These are phyloP conservation scores for Hypoxylon fragiforme DNA, from an alignment of 495 filamentous ascomycete genomes.

Conservation along the genomic window DNA sequence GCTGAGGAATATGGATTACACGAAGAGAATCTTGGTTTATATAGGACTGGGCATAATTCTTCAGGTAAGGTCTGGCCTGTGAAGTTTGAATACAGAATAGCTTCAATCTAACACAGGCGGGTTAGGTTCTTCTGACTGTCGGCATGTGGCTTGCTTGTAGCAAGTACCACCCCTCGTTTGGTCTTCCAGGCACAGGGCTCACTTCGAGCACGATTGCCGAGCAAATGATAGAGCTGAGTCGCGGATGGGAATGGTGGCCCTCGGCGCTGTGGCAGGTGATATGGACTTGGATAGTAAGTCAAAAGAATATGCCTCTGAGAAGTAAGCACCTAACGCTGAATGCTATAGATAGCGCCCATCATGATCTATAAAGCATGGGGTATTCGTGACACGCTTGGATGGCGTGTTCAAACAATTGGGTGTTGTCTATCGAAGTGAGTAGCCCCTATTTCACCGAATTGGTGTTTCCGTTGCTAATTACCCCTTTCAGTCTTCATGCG, in stretches of 20 bases:
- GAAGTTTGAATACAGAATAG: too few relatives aligned
- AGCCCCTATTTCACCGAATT: not conserved
- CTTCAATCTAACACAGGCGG: too few relatives aligned
- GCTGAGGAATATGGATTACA: slow-evolving; percentile 48
- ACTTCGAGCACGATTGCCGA: slow-evolving; percentile 55
- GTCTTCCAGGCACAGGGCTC: slow-evolving; percentile 49
- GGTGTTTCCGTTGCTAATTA: slow-evolving; percentile 3
- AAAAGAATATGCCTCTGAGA: slow-evolving; percentile 49
- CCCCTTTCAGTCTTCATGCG: slow-evolving; percentile 54
- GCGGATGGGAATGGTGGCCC: slow-evolving; percentile 72
- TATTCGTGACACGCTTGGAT: slow-evolving; percentile 68
- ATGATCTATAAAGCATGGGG: slow-evolving; percentile 46
- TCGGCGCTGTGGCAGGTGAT: slow-evolving; percentile 65
- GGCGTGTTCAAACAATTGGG: slow-evolving; percentile 66
- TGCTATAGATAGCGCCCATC: slow-evolving; percentile 40
- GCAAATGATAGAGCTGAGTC: slow-evolving; percentile 45
- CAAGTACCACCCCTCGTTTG: slow-evolving; percentile 60
- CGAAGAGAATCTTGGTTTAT: slow-evolving; percentile 48
- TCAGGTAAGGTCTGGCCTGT: slow-evolving; percentile 48
- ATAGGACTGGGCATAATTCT: slow-evolving; percentile 56
- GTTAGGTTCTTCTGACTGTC: slow-evolving; percentile 60
- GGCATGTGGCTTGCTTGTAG: slow-evolving; percentile 66
- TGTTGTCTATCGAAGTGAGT: slow-evolving; percentile 60
- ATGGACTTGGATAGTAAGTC: slow-evolving; percentile 65
- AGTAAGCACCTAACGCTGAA: slow-evolving; percentile 37